Percentiles rank a stretch among this genome's conserved stretches.
Evolutionary conservation across 2,329 filamentous ascomycete genomes (phyloP).

Genomic region (Fusarium odoratissimum): DNA sequence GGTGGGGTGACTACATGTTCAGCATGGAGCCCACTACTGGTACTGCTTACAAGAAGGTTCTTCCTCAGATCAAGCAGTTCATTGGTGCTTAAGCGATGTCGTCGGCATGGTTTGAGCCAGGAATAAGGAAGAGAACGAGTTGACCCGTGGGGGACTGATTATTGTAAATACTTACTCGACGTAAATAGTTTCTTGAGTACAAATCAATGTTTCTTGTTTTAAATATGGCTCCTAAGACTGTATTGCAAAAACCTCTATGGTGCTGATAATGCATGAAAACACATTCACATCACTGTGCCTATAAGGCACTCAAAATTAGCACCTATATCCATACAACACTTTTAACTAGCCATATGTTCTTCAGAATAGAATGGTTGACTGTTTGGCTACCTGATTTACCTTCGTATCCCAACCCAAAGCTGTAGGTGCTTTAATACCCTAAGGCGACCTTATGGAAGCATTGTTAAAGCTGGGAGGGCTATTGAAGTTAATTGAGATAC

Average conservation of each 20-base stretch:
- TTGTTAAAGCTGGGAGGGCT: too few species aligned
- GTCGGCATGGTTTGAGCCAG: neutral
- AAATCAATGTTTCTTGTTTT: neutral
- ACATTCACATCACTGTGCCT: too few species aligned
- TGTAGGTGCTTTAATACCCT: neutral
- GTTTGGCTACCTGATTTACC: neutral
- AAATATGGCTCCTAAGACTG: neutral
- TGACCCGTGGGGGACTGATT: neutral
- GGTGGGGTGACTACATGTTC: slow-evolving; percentile 66
- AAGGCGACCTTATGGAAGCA: too few species aligned
- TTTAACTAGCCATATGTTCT: neutral
- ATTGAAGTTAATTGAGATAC: neutral
- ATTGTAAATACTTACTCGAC: slow-evolving; percentile 33
- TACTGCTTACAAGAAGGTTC: slow-evolving; percentile 31
- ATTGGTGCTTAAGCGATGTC: slow-evolving; percentile 23
- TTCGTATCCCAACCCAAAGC: neutral
- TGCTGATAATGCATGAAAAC: neutral
- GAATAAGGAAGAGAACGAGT: neutral
- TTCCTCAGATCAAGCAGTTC: slow-evolving; percentile 38
- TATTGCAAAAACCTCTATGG: neutral
- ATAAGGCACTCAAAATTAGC: too few species aligned
- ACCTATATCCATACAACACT: accelerated
- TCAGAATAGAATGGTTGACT: accelerated
- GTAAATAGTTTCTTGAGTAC: slow-evolving; percentile 23
- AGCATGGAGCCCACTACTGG: slow-evolving; percentile 59